Percentiles rank a stretch among this genome's conserved stretches.
These are phyloP conservation scores for Tarenaya hassleriana DNA, from an alignment of 345 rosid species.

Conservation along the genomic window DNA sequence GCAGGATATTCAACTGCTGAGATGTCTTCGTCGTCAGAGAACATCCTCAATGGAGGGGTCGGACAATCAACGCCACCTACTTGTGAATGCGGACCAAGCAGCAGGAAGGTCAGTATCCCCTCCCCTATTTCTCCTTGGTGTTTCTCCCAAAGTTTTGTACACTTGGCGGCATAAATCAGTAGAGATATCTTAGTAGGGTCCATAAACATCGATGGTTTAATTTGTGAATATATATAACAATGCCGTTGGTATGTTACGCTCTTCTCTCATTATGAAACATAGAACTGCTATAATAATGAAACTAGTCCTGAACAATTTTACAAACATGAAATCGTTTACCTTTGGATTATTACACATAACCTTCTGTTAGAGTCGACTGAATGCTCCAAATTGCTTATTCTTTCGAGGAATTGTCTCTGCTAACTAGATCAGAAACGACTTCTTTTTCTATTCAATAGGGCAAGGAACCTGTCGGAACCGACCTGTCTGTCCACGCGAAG, in stretches of 20 bases:
- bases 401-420: too few relatives aligned
- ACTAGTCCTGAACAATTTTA: too few relatives aligned
- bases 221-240: not conserved
- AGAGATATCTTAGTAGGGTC: too few relatives aligned
- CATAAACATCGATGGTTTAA: not conserved
- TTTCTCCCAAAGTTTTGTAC: not conserved
- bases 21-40: slow-evolving; percentile 70
- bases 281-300: not conserved
- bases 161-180: too few relatives aligned
- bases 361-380: too few relatives aligned
- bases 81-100: slow-evolving; percentile 58
- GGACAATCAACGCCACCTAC: slow-evolving; percentile 55
- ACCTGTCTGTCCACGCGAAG: slow-evolving; percentile 27
- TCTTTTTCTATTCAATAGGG: slow-evolving; percentile 35
- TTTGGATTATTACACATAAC: too few relatives aligned
- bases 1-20: slow-evolving; percentile 47
- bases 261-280: not conserved
- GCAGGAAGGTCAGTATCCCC: slow-evolving; percentile 64
- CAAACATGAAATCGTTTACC: too few relatives aligned
- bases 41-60: slow-evolving; percentile 52
- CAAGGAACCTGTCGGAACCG: slow-evolving; percentile 45
- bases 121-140: not conserved
- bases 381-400: not conserved
- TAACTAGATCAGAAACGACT: not conserved
- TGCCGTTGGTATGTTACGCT: not conserved